These are phyloP conservation scores for Phytophthora brassicae DNA, from an alignment of 352 stramenopile species.

Conservation along the genomic window DNA sequence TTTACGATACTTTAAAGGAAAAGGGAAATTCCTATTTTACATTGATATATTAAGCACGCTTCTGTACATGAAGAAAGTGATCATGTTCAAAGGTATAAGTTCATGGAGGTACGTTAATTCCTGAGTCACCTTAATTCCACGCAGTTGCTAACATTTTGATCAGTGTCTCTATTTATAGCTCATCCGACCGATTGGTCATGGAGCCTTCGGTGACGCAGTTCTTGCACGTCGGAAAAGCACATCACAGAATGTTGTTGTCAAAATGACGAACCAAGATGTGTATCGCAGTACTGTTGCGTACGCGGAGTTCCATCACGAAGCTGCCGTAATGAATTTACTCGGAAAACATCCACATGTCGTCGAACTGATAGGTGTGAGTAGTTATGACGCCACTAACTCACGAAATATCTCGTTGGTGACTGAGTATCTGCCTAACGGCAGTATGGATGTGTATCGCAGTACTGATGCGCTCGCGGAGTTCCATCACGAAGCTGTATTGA, in stretches of 20 bases:
- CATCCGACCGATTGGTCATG: constrained; percentile 58
- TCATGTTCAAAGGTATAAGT: no score
- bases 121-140: no score
- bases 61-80: no score
- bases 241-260: constrained; percentile 62
- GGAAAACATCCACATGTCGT: constrained; percentile 77
- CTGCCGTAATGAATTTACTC: constrained; percentile 71
- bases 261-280: constrained; percentile 50
- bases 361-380: constrained; percentile 58
- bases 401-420: constrained; percentile 55
- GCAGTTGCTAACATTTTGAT: no score
- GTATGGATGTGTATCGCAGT: no score
- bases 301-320: constrained; percentile 67
- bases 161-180: no score
- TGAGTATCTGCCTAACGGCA: constrained; percentile 71
- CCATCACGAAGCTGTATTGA: no score
- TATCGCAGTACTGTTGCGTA: constrained; percentile 47
- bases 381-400: not conserved
- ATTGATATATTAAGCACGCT: no score
- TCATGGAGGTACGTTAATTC: no score
- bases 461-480: no score
- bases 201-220: constrained; percentile 66
- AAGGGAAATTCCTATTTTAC: no score
- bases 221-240: constrained; percentile 56
- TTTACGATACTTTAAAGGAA: no score